Conservation (phyloP, 202 grass and related monocot genomes). For the Bolboschoenoplectus hybrid region DNA sequence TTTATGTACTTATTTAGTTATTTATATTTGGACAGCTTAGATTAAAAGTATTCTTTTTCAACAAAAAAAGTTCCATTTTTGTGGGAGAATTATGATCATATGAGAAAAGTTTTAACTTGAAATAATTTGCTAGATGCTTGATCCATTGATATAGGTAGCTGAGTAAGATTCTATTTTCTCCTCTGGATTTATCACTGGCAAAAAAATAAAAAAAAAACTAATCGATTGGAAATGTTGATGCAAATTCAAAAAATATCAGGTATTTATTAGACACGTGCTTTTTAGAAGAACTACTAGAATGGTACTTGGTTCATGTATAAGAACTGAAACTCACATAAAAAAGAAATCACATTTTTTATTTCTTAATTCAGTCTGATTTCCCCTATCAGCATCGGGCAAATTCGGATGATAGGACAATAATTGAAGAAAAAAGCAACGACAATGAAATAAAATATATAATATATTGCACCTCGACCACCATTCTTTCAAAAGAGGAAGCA, state of each 20-base stretch:
- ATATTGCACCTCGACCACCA: neutral
- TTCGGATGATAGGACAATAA: neutral
- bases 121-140: neutral
- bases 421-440: neutral
- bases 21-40: neutral
- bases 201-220: neutral
- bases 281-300: neutral
- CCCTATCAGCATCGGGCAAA: conserved; percentile 2
- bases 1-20: neutral
- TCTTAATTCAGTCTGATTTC: neutral
- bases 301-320: neutral
- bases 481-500: neutral
- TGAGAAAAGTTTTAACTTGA: neutral
- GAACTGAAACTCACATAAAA: neutral
- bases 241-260: neutral
- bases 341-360: neutral
- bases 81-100: neutral
- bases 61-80: neutral
- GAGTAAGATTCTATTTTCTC: neutral
- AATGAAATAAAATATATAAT: neutral
- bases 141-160: neutral
- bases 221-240: neutral
- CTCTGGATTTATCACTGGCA: neutral
- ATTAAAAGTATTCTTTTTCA: conserved; percentile 4
- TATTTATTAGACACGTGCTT: neutral